Evolutionary conservation across 2,329 filamentous ascomycete species (phyloP).

Genomic region (Microascus cirrosus): DNA sequence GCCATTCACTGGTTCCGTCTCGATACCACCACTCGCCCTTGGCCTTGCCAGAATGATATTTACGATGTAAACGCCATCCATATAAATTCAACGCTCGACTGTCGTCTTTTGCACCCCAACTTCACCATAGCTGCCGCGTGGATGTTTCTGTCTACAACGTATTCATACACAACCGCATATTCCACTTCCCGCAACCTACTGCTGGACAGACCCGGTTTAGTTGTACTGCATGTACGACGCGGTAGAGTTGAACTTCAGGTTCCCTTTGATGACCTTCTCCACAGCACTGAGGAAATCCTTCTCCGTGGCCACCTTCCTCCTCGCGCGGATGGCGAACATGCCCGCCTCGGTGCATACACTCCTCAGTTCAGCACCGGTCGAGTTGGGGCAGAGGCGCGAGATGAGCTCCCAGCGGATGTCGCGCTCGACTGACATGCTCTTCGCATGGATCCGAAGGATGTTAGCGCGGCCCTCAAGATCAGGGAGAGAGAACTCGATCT

Average conservation of each 20-base stretch:
- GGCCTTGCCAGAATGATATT: no score
- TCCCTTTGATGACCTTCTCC: constrained; percentile 99
- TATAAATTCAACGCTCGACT: background rate
- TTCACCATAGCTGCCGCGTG: background rate
- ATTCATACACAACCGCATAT: background rate
- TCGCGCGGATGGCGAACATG: constrained; percentile 92
- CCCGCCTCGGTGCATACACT: constrained; percentile 97
- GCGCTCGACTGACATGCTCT: constrained; percentile 98
- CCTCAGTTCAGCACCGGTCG: constrained; percentile 88
- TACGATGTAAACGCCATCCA: background rate
- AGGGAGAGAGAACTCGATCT: constrained; percentile 96
- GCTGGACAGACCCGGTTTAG: constrained; percentile 32
- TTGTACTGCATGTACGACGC: constrained; percentile 99
- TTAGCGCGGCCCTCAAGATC: constrained; percentile 96
- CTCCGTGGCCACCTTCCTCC: constrained; percentile 95
- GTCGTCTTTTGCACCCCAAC: background rate
- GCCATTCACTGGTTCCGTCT: no score
- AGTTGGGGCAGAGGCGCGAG: constrained; percentile 91
- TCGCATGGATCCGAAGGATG: constrained; percentile 95
- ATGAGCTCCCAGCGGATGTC: constrained; percentile 99
- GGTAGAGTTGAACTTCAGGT: constrained; percentile 98
- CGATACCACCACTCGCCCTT: no score
- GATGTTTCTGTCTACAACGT: background rate
- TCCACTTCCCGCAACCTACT: background rate
- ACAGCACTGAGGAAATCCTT: constrained; percentile 98